A percentile compares a stretch with the other conserved stretches of the same genome.
These are phyloP conservation scores for Sapria himalayana DNA, from an alignment of 345 rosid species.

Conservation along the genomic window DNA sequence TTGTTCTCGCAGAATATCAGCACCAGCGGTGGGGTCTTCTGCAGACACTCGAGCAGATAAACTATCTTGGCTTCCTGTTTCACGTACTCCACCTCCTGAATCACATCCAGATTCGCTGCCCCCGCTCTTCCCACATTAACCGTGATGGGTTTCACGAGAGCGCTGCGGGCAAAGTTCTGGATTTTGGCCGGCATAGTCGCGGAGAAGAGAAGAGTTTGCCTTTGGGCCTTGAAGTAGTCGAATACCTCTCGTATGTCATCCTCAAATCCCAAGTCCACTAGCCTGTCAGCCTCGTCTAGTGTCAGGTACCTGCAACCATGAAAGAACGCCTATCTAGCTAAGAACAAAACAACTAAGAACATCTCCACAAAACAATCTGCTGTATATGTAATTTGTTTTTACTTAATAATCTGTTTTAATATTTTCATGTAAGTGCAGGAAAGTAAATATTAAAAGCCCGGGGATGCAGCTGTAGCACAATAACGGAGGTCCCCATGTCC, in stretches of 20 bases:
- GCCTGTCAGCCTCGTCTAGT: conserved; percentile 82
- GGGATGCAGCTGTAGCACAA: too few species aligned
- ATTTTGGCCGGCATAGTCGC: conserved; percentile 95
- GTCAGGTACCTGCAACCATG: conserved; percentile 52
- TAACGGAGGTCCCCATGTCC: too few species aligned
- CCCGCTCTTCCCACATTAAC: conserved; percentile 93
- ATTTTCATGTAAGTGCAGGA: too few species aligned
- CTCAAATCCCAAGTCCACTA: conserved; percentile 92
- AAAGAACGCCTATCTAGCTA: neutral
- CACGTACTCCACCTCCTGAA: conserved; percentile 90
- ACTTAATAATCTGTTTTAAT: neutral
- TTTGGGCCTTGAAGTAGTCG: conserved; percentile 77
- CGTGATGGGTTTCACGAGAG: conserved; percentile 65
- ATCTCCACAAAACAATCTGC: too few species aligned
- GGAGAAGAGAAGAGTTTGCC: conserved; percentile 79
- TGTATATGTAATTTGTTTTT: neutral
- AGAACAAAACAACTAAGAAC: neutral
- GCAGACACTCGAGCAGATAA: conserved; percentile 79
- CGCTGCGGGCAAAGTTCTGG: conserved; percentile 77
- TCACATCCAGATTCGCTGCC: conserved; percentile 92
- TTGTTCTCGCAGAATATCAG: conserved; percentile 86
- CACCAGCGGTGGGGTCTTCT: conserved; percentile 90
- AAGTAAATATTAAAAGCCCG: too few species aligned
- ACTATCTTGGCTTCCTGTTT: conserved; percentile 92
- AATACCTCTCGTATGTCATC: conserved; percentile 94